A percentile compares a stretch with the other conserved stretches of the same genome.
Conservation (phyloP, 129 eudicot genomes). For the Sambucus nigra region DNA sequence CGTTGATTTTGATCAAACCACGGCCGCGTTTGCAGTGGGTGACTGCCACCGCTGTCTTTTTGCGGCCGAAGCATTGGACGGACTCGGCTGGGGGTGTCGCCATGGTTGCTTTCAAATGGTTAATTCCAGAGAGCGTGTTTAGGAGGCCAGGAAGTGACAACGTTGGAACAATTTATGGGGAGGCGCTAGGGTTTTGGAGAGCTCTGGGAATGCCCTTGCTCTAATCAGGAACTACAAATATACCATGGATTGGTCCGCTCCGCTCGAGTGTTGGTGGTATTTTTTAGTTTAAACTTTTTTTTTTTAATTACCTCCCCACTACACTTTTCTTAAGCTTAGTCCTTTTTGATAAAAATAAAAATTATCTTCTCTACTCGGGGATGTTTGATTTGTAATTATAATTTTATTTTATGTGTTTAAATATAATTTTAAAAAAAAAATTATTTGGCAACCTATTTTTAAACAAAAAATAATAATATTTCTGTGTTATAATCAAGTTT, state of each 20-base stretch:
- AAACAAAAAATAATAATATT: too few relatives aligned
- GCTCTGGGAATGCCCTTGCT: background rate
- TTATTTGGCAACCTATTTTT: too few relatives aligned
- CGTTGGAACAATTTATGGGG: background rate
- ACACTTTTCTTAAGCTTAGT: too few relatives aligned
- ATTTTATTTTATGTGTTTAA: too few relatives aligned
- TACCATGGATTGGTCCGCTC: too few relatives aligned
- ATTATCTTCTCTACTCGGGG: too few relatives aligned
- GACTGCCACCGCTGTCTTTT: constrained; percentile 18
- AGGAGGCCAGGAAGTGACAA: background rate
- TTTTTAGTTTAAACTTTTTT: too few relatives aligned
- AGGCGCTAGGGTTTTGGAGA: background rate
- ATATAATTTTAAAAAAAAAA: too few relatives aligned
- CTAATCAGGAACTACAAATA: too few relatives aligned
- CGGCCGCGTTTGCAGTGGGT: constrained; percentile 14
- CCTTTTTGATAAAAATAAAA: too few relatives aligned
- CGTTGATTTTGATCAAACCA: constrained; percentile 17
- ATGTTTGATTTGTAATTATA: too few relatives aligned
- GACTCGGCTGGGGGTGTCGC: background rate
- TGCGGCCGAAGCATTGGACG: constrained; percentile 19
- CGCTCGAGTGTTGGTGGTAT: background rate
- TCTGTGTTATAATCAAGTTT: too few relatives aligned
- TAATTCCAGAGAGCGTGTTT: background rate
- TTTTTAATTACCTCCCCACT: background rate
- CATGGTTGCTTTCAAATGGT: background rate